Evolutionary conservation across 306 rosid species (phyloP).

Genomic region (Carpinus viminea): DNA sequence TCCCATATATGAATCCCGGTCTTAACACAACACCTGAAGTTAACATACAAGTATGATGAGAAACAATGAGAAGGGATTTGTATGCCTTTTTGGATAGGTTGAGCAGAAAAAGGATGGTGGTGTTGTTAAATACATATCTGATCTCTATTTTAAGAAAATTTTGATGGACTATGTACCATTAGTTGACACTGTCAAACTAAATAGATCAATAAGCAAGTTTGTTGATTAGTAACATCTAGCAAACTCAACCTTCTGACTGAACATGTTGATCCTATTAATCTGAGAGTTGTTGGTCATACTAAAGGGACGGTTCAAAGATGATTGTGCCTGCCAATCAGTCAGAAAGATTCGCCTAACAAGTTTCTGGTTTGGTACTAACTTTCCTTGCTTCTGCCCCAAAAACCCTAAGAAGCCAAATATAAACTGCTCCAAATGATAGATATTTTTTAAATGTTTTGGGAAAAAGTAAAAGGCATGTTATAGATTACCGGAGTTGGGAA

Average conservation of each 20-base stretch:
- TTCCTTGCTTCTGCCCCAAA: conserved; percentile 5
- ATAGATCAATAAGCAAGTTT: neutral
- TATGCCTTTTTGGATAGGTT: neutral
- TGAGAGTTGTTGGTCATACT: neutral
- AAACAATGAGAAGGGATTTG: neutral
- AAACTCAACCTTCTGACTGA: neutral
- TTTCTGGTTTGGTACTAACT: neutral
- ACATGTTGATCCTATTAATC: neutral
- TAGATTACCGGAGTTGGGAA: conserved; percentile 75
- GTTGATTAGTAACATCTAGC: neutral
- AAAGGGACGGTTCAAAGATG: neutral
- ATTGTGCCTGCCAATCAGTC: neutral
- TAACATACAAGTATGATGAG: conserved; percentile 24
- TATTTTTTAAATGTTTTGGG: neutral
- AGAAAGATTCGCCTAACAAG: neutral
- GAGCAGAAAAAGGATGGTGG: neutral
- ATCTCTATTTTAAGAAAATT: neutral
- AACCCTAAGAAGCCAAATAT: neutral
- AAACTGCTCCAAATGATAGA: neutral
- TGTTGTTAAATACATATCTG: neutral
- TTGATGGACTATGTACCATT: neutral
- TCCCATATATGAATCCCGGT: conserved; percentile 91
- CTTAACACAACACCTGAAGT: conserved; percentile 83
- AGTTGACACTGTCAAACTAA: neutral
- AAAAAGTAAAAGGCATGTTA: conserved; percentile 20